A percentile compares a stretch with the other conserved stretches of the same genome.
phyloP scores from a whole-genome alignment of 2,329 filamentous ascomycete species.

The Sporothrix protearum region DNA sequence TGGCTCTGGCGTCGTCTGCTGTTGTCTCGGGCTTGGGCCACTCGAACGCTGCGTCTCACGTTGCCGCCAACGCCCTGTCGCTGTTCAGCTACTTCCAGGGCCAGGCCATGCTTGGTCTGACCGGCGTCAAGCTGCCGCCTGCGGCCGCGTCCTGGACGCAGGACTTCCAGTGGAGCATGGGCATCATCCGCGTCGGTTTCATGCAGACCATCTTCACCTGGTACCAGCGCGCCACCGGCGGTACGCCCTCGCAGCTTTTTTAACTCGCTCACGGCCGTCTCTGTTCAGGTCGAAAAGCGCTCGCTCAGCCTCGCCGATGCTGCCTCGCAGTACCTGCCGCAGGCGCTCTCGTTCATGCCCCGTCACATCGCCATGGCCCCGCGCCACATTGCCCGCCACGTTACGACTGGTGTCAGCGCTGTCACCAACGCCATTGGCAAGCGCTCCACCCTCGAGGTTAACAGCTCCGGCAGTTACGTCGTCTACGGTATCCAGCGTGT shows the following conservation, averaged over 20 bases:
- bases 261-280: slow-evolving; percentile 64
- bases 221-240: slow-evolving; percentile 84
- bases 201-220: slow-evolving; percentile 77
- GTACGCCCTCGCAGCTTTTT: slow-evolving; percentile 69
- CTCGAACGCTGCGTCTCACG: slow-evolving; percentile 81
- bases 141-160: slow-evolving; percentile 84
- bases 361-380: slow-evolving; percentile 44
- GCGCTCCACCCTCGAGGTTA: slow-evolving; percentile 49
- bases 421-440: slow-evolving; percentile 41
- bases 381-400: slow-evolving; percentile 32
- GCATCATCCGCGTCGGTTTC: slow-evolving; percentile 75
- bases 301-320: slow-evolving; percentile 35
- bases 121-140: slow-evolving; percentile 68
- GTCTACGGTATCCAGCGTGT: slow-evolving; percentile 77
- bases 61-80: slow-evolving; percentile 78
- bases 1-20: slow-evolving; percentile 71
- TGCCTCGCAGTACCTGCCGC: slow-evolving; percentile 35
- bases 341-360: slow-evolving; percentile 39
- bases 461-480: slow-evolving; percentile 44
- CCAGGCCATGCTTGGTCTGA: slow-evolving; percentile 78
- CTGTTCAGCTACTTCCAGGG: slow-evolving; percentile 85
- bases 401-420: slow-evolving; percentile 25
- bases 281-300: slow-evolving; percentile 67
- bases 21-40: slow-evolving; percentile 79
- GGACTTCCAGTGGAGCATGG: slow-evolving; percentile 91